Evolutionary conservation across 768 basidiomycete genomes (phyloP), one percentile per base, ranked within the genome.

Genomic region (Tulasnella sp.): DNA sequence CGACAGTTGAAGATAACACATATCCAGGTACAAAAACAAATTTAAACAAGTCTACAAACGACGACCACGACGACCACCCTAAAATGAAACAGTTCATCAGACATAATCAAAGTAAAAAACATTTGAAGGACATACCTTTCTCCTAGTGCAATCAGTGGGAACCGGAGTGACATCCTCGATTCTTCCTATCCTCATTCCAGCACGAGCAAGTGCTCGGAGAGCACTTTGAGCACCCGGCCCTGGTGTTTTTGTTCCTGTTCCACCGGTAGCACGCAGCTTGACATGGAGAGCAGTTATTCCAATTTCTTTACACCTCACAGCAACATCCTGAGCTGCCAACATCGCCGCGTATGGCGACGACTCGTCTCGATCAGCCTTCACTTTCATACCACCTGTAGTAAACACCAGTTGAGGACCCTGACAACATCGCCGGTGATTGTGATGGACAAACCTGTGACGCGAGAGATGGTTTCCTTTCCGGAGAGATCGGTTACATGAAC

Each of bases 341-440:
- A 95, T 93, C 66, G 92, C 90, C 45, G 91, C 89, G 65, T 95
- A 88, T 15, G 87, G 88, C 20, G 92, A 96, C 35, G 91, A 96
- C 72, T 99, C 95, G 72, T 99, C 95, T 70, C 95, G 85, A 70
- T 99, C 95, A 10, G 93, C 95, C 75, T 98, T 99, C 71, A 99
- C 95, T 75, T 98, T 98, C 95, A 98, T 98, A 55, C 95, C 95
- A 67, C 89, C 88, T 86, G 48, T 4, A 27, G 15, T 27, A 28
- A 29, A 48, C 16, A 32, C 9, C 37, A 8, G 24, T 20, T 9
- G 45, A 12, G 20, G 20, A 51, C 25, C n/a, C 16, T 8, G 29
- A 9, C 19, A 15, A 19, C 40, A 46, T 45, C 10, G 16, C 15
- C 19, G n/a, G 29, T 13, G 44, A 5, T 47, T 47, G 45, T 3